A percentile compares a stretch with the other conserved stretches of the same genome.
Evolutionary conservation across 129 eudicot genomes (phyloP).

Genomic region (Heracleum sosnowskyi): DNA sequence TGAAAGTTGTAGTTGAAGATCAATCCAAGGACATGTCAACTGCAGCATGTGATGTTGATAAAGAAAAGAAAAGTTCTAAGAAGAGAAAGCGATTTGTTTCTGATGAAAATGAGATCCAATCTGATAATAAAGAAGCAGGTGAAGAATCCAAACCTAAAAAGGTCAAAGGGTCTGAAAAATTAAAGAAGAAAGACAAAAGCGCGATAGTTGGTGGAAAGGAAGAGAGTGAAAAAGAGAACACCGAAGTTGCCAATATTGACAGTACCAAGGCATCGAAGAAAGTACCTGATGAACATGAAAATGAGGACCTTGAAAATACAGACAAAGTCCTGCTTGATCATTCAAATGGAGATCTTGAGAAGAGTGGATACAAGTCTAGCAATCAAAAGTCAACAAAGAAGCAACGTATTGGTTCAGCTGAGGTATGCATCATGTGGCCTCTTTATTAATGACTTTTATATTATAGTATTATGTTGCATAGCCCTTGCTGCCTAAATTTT

Average conservation of each 20-base stretch:
- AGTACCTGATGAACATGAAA: slow-evolving; percentile 12
- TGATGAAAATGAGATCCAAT: neutral
- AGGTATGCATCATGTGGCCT: slow-evolving; percentile 39
- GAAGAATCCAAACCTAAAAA: slow-evolving; percentile 49
- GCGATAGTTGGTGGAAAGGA: neutral
- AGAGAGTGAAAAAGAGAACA: slow-evolving; percentile 10
- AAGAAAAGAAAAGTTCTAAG: slow-evolving; percentile 6
- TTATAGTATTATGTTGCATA: neutral
- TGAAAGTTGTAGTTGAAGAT: slow-evolving; percentile 4
- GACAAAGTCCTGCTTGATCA: neutral
- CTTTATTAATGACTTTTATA: neutral
- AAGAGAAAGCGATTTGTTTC: slow-evolving; percentile 5
- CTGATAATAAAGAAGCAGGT: slow-evolving; percentile 34
- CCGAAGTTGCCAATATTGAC: neutral
- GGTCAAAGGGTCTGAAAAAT: slow-evolving; percentile 28
- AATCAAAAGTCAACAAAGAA: slow-evolving; percentile 32
- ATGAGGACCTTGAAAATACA: slow-evolving; percentile 12
- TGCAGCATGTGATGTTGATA: neutral
- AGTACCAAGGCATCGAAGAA: slow-evolving; percentile 3
- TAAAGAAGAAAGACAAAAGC: slow-evolving; percentile 12
- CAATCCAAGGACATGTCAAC: neutral
- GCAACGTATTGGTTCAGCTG: slow-evolving; percentile 45
- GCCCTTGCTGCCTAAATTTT: neutral
- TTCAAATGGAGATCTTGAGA: slow-evolving; percentile 15
- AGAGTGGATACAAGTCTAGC: slow-evolving; percentile 28